These are phyloP conservation scores for Phalaenopsis aphrodite DNA, from an alignment of 106 monocot genomes.

Conservation along the genomic window DNA sequence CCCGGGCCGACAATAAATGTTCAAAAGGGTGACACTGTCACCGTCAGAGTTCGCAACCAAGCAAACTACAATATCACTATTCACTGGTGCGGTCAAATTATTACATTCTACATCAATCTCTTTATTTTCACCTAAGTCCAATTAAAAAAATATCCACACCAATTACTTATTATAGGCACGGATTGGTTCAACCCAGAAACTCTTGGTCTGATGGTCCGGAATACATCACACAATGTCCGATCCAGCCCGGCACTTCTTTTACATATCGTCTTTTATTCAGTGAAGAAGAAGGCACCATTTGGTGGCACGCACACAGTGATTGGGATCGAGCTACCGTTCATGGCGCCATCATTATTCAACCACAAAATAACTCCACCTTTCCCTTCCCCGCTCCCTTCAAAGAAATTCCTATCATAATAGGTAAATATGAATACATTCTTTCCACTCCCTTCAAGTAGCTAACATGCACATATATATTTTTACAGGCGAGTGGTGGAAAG, in stretches of 20 bases:
- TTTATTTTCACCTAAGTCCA: too few relatives aligned
- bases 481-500: slow-evolving; percentile 37
- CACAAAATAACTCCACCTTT: slow-evolving; percentile 25
- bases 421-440: slow-evolving; percentile 6
- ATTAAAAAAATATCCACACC: too few relatives aligned
- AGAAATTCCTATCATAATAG: slow-evolving; percentile 43
- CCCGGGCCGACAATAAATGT: slow-evolving; percentile 54
- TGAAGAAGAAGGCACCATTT: slow-evolving; percentile 71
- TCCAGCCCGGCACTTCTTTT: slow-evolving; percentile 43
- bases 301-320: slow-evolving; percentile 85
- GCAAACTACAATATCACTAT: slow-evolving; percentile 37
- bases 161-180: slow-evolving; percentile 39
- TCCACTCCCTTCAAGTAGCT: too few relatives aligned
- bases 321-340: slow-evolving; percentile 62
- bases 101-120: too few relatives aligned
- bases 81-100: slow-evolving; percentile 26
- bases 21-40: slow-evolving; percentile 30
- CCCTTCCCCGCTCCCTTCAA: slow-evolving; percentile 53
- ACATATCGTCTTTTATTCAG: slow-evolving; percentile 56
- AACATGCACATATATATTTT: too few relatives aligned
- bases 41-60: slow-evolving; percentile 36
- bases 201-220: slow-evolving; percentile 69
- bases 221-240: slow-evolving; percentile 77
- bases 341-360: slow-evolving; percentile 54
- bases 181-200: slow-evolving; percentile 47